These are phyloP conservation scores for Alternaria atra DNA, from an alignment of 2,329 filamentous ascomycete species.

Conservation along the genomic window DNA sequence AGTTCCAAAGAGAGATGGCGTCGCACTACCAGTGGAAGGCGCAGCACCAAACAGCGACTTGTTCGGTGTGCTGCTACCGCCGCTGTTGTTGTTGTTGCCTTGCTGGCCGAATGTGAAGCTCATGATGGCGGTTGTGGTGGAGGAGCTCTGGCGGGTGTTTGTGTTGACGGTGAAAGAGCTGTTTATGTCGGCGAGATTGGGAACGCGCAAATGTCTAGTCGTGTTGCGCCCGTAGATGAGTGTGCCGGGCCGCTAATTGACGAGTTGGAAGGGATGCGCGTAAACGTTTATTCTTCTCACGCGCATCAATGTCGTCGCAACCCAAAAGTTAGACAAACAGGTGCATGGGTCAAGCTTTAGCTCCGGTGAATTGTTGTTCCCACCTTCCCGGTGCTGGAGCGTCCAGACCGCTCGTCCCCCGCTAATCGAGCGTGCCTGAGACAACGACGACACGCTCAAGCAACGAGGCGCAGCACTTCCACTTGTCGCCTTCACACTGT, in stretches of 20 bases:
- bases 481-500: not conserved
- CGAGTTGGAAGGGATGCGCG: slow-evolving; percentile 14
- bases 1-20: slow-evolving; percentile 40
- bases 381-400: slow-evolving; percentile 13
- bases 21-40: slow-evolving; percentile 32
- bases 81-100: slow-evolving; percentile 14
- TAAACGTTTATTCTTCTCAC: slow-evolving; percentile 22
- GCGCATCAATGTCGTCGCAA: slow-evolving; percentile 32
- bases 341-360: slow-evolving; percentile 29
- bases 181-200: slow-evolving; percentile 5
- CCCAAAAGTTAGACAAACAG: slow-evolving; percentile 43
- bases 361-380: slow-evolving; percentile 38
- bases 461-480: slow-evolving; percentile 31
- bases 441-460: slow-evolving; percentile 28
- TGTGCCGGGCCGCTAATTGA: slow-evolving; percentile 6
- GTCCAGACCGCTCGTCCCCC: slow-evolving; percentile 28
- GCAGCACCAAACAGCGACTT: slow-evolving; percentile 44
- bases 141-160: slow-evolving; percentile 17
- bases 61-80: slow-evolving; percentile 33
- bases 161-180: slow-evolving; percentile 24
- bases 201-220: slow-evolving; percentile 5
- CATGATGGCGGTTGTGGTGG: slow-evolving; percentile 30
- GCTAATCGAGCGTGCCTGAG: slow-evolving; percentile 28
- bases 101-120: slow-evolving; percentile 43
- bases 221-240: slow-evolving; percentile 4